Percentiles rank a stretch among this genome's conserved stretches.
phyloP scores from a whole-genome alignment of 2,329 filamentous ascomycete genomes.

The Exophiala mesophila region DNA sequence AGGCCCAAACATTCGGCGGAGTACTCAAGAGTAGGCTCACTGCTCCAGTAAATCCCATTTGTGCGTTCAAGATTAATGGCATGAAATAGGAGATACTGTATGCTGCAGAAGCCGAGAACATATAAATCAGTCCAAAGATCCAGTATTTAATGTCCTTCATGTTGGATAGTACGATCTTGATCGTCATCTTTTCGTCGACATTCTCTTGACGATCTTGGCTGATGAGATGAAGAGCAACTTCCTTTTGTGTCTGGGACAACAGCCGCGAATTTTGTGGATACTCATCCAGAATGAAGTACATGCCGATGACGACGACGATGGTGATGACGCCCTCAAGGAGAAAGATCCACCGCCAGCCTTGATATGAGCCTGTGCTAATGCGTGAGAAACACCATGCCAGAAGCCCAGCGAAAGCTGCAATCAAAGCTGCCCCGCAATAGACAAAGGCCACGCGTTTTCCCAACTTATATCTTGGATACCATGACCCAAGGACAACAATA shows the following conservation, averaged over 20 bases:
- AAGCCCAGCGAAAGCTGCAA: too few relatives aligned
- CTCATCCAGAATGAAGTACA: slow-evolving; percentile 35
- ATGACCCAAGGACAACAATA: too few relatives aligned
- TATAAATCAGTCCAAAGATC: slow-evolving; percentile 1
- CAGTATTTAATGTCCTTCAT: slow-evolving; percentile 16
- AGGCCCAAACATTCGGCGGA: slow-evolving; percentile 43
- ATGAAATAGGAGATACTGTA: slow-evolving; percentile 65
- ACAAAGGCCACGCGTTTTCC: too few relatives aligned
- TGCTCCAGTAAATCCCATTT: slow-evolving; percentile 45
- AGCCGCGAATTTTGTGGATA: slow-evolving; percentile 40
- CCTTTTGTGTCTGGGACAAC: slow-evolving; percentile 28
- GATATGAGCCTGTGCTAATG: too few relatives aligned
- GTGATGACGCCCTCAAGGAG: slow-evolving; percentile 30
- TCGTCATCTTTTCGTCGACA: slow-evolving; percentile 35
- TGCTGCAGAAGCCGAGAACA: slow-evolving; percentile 38
- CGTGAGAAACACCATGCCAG: too few relatives aligned
- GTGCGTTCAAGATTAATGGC: slow-evolving; percentile 64
- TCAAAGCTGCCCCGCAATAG: too few relatives aligned
- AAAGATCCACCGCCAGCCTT: slow-evolving; percentile 29
- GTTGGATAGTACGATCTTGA: slow-evolving; percentile 29
- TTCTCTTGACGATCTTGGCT: slow-evolving; percentile 37
- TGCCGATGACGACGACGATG: slow-evolving; percentile 30
- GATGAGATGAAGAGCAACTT: slow-evolving; percentile 33
- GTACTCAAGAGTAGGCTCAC: slow-evolving; percentile 43
- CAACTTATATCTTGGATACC: too few relatives aligned